Evolutionary conservation across 495 filamentous ascomycete genomes (phyloP).

Genomic region (Pyrenula massariospora): DNA sequence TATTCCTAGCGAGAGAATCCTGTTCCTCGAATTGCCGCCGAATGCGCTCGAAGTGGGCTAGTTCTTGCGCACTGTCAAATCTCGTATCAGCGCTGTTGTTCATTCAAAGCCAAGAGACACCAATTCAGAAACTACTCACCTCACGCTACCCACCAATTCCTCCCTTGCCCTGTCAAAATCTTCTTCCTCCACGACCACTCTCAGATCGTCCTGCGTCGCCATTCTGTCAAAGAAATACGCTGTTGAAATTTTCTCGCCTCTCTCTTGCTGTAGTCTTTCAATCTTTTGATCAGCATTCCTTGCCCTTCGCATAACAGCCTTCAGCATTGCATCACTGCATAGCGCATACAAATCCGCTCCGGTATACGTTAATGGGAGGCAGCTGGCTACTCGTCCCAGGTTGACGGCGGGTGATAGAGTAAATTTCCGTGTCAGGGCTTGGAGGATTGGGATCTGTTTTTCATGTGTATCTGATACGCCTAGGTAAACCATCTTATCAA

Average conservation of each 20-base stretch:
- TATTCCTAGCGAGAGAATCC: conserved; percentile 3
- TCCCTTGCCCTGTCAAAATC: conserved; percentile 72
- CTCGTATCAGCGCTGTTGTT: background rate
- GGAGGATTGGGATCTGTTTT: conserved; percentile 88
- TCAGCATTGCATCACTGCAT: conserved; percentile 96
- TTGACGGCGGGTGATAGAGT: conserved; percentile 66
- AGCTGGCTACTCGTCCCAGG: conserved; percentile 58
- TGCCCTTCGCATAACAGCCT: conserved; percentile 89
- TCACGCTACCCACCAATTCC: conserved; percentile 86
- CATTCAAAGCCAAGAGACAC: background rate
- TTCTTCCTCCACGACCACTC: conserved; percentile 74
- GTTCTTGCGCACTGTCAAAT: conserved; percentile 62
- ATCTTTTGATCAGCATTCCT: conserved; percentile 77
- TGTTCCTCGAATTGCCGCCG: conserved; percentile 65
- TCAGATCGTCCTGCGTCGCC: conserved; percentile 68
- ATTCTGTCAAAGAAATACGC: conserved; percentile 94
- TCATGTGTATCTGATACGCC: conserved; percentile 94
- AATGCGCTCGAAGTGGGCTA: conserved; percentile 83
- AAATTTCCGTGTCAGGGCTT: conserved; percentile 91
- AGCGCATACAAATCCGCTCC: conserved; percentile 95
- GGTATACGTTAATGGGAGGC: conserved; percentile 89
- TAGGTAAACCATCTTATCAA: conserved; percentile 98
- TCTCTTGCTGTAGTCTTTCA: conserved; percentile 26
- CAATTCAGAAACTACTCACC: conserved; percentile 25
- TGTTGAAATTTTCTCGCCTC: conserved; percentile 52